These are phyloP conservation scores for Fusarium sp. DNA, from an alignment of 2,329 filamentous ascomycete species.

Conservation along the genomic window DNA sequence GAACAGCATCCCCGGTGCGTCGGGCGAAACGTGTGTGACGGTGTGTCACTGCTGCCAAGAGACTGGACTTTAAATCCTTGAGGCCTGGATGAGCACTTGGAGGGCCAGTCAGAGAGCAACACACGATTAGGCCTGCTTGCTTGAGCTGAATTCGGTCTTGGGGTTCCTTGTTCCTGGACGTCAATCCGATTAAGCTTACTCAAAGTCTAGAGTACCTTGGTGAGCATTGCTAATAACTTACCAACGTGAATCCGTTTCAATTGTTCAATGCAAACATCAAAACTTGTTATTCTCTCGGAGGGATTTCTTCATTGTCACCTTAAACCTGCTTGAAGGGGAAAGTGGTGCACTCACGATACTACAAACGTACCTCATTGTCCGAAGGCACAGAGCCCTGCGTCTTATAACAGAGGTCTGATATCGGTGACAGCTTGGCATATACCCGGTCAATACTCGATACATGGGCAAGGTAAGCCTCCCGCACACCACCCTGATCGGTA, in stretches of 20 bases:
- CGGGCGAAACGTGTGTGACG: constrained; percentile 30
- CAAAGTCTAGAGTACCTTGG: neutral
- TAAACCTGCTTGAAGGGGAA: constrained; percentile 23
- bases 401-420: constrained; percentile 39
- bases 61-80: constrained; percentile 23
- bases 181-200: constrained; percentile 16
- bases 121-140: constrained; percentile 43
- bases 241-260: constrained; percentile 3
- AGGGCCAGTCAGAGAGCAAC: constrained; percentile 44
- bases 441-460: constrained; percentile 36
- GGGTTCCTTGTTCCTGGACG: constrained; percentile 39
- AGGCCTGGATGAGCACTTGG: constrained; percentile 9
- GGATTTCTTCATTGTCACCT: constrained; percentile 18
- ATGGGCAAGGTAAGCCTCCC: constrained; percentile 28
- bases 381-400: constrained; percentile 22
- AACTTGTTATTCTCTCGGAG: constrained; percentile 24
- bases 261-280: constrained; percentile 7
- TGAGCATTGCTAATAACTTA: constrained; percentile 21
- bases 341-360: constrained; percentile 11
- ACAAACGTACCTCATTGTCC: constrained; percentile 11
- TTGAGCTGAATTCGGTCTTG: constrained; percentile 32
- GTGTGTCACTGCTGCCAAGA: constrained; percentile 39
- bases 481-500: constrained; percentile 43
- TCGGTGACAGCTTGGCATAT: constrained; percentile 35
- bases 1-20: constrained; percentile 35